Percentiles rank a stretch among this genome's conserved stretches.
Conservation (phyloP, 129 eudicot species). For the Daucus carota region DH1_v3.0 NC_030381.2:36182501-36183000, state of each 20-base stretch:
- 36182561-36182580: too few species aligned
- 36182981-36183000: too few species aligned
- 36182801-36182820: neutral
- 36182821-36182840: neutral
- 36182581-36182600: neutral
- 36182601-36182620: neutral
- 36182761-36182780: neutral
- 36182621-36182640: neutral
- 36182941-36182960: too few species aligned
- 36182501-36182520: neutral
- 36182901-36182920: too few species aligned
- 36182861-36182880: too few species aligned
- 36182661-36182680: neutral
- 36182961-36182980: too few species aligned
- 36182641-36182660: too few species aligned
- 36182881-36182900: too few species aligned
- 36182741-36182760: constrained; percentile 6
- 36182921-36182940: too few species aligned
- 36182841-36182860: neutral
- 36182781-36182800: neutral
- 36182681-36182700: neutral
- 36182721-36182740: neutral
- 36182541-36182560: too few species aligned
- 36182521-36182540: too few species aligned
- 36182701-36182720: neutral